Base-by-base conservation (phyloP, 768 basidiomycete species). In the Serpula lacrymans region DNA sequence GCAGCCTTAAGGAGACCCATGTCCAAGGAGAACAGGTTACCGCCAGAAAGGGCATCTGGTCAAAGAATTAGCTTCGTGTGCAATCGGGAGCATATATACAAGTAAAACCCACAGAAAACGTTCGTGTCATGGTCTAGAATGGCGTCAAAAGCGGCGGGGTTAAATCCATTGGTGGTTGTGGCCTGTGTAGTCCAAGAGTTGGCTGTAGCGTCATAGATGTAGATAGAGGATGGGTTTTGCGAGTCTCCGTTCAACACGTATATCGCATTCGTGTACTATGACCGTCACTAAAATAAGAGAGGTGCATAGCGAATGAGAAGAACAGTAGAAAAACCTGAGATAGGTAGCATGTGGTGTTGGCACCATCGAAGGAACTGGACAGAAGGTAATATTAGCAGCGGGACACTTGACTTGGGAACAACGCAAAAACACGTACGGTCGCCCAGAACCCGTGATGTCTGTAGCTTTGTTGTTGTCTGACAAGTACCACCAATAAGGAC, bases 51-150 rank as follows among this genome's bases (percentile, higher is more conserved):
- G 1, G 82, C 84, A 59, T 88, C 87, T 85, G 34, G n/a, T 24
- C 29, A n/a, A 22, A 16, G 33, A 26, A 11, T 12, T 41, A 27
- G 36, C 24, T 55, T 6, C 49, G 45, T 45, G 26, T 23, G 17
- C 37, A 35, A 40, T 3, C 4, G 21, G 13, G 31, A 5, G 17
- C 6, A 8, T 24, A 5, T 6, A 4, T 3, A 37, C 6, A 12
- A 3, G 33, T 29, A 8, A 9, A 25, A 63, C 71, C 48, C 59
- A 86, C 84, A 93, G 65, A 96, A 84, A 45, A 84, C 80, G 47
- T 95, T 93, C 36, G 93, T 97, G 60, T 97, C 93, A 49, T 95
- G 93, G 65, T 97, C 93, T 24, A 97, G 75, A 46, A 95, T 81
- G 20, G 86, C 77, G 20, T 68, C 72, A 52, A 82, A 84, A 14